phyloP scores from a whole-genome alignment of 106 monocot genomes.

The Phalaenopsis equestris region DNA sequence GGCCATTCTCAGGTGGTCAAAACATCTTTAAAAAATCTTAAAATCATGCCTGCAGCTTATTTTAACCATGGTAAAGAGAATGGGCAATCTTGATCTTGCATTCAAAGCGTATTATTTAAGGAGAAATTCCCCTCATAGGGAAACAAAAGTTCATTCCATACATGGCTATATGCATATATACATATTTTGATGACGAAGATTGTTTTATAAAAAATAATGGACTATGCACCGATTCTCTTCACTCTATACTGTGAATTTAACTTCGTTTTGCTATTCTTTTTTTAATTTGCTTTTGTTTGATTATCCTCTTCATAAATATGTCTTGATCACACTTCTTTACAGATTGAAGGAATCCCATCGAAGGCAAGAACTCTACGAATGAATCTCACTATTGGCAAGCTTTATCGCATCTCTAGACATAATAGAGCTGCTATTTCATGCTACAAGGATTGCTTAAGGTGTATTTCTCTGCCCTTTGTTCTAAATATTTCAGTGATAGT shows the following conservation, averaged over 20 bases:
- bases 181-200: background rate
- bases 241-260: background rate
- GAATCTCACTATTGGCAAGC: slow-evolving; percentile 89
- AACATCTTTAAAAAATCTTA: too few species aligned
- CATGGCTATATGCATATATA: too few species aligned
- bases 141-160: too few species aligned
- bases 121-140: too few species aligned
- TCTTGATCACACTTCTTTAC: slow-evolving; percentile 5
- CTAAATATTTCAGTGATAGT: background rate
- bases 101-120: too few species aligned
- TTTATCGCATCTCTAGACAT: slow-evolving; percentile 84
- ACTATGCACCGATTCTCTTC: background rate
- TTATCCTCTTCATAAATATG: background rate
- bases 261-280: background rate
- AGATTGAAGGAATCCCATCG: slow-evolving; percentile 89
- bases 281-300: background rate
- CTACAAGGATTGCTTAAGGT: slow-evolving; percentile 95
- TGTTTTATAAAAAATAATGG: background rate
- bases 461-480: background rate
- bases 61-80: too few species aligned
- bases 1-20: too few species aligned
- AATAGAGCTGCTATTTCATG: slow-evolving; percentile 67
- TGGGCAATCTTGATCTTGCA: too few species aligned
- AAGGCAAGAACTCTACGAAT: slow-evolving; percentile 87
- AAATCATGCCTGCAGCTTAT: too few species aligned